Evolutionary conservation across 2,329 filamentous ascomycete species (phyloP), one percentile per base, ranked within the genome.

Genomic region (Aspergillus ruber): DNA sequence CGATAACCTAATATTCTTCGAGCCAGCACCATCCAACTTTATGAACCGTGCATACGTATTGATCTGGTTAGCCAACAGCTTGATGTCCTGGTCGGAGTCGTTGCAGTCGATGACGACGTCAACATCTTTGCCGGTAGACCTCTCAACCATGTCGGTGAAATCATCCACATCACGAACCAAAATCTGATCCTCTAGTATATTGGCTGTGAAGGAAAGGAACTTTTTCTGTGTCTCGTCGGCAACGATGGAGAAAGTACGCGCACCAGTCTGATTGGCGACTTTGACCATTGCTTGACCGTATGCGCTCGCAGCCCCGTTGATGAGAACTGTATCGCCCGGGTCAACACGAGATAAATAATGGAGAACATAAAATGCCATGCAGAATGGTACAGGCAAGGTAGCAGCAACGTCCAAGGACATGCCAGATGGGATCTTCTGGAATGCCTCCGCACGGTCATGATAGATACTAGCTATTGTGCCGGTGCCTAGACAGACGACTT

Each of bases 41-140:
- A 70, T 50, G 25, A 69, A 60, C 18, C 50, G 56, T 1, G 66
- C 65, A 45, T 58, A 63, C 13, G 50, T 27, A 1, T 60, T 56
- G 18, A 60, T 44, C 42, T 52, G 57, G 33, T 9, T 17, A 17
- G 33, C 8, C 8, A 35, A 17, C 13, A n/a, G 33, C 13, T 35
- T 17, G 13, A 35, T 3, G 8, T 35, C 33, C 6, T 45, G 43
- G 2, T 44, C 39, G 7, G 15, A 3, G 3, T 23, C 27, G 2
- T 43, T 17, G 27, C 48, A 50, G 12, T 53, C 51, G 7, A 63
- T 45, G 2, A 59, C 44, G 4, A 56, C 43, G 10, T 57, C 47
- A 5, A 55, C 50, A 4, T 45, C 46, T n/a, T 36, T 1, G 36
- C 20, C 7, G 44, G 18, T n/a, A 58, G 8, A 6, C 7, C n/a